Percentiles rank a stretch among this genome's conserved stretches.
Conservation (phyloP, 1,139 yeast species). For the Saccharomyces hybrid region DNA sequence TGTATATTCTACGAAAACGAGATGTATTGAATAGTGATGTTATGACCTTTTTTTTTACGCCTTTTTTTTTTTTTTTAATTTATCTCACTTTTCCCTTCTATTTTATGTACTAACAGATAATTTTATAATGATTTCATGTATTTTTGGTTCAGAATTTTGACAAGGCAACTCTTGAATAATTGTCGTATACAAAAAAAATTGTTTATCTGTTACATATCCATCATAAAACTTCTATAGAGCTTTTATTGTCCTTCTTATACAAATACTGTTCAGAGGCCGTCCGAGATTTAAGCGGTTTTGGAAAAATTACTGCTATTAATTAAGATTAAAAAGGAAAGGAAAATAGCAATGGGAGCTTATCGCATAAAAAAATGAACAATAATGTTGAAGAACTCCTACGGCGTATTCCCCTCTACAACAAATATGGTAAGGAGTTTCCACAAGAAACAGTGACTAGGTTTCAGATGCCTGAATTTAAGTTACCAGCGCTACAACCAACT, state of each 20-base stretch:
- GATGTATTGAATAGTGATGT: conserved; percentile 11
- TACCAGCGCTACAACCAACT: conserved; percentile 16
- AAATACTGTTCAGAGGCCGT: neutral
- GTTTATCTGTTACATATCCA: neutral
- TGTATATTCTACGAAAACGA: conserved; percentile 12
- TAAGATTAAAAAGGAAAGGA: neutral
- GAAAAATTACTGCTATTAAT: neutral
- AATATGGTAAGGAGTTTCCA: conserved; percentile 19
- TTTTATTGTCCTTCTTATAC: neutral
- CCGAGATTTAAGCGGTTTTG: neutral
- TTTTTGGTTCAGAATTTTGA: neutral
- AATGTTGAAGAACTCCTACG: conserved; percentile 18
- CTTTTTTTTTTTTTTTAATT: conserved; percentile 1
- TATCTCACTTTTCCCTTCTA: neutral
- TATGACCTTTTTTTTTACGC: neutral
- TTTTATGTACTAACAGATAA: neutral
- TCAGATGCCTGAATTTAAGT: conserved; percentile 15
- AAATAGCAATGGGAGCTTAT: neutral
- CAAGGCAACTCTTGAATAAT: neutral
- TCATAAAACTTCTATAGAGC: neutral
- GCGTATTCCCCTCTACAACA: conserved; percentile 20
- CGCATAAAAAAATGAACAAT: conserved; percentile 1
- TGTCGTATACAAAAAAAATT: neutral
- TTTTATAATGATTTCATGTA: neutral
- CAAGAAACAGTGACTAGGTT: conserved; percentile 10